These are phyloP conservation scores for Penicillium diatomitis DNA, from an alignment of 495 filamentous ascomycete species.

Conservation along the genomic window DNA sequence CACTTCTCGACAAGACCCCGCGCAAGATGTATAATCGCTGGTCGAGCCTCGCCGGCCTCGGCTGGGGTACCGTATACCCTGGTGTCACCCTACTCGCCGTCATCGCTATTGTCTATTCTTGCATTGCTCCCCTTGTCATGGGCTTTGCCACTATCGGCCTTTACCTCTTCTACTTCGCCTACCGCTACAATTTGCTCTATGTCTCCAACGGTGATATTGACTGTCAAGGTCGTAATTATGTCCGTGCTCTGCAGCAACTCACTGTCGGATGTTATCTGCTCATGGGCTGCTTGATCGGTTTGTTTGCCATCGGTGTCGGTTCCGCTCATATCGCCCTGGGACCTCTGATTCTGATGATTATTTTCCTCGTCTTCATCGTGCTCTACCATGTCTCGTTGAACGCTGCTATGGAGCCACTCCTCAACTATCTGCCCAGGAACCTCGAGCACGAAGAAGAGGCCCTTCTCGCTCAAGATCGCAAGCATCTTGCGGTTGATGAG, in stretches of 20 bases:
- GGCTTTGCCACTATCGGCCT: slow-evolving; percentile 80
- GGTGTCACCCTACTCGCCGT: slow-evolving; percentile 76
- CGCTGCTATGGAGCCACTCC: slow-evolving; percentile 65
- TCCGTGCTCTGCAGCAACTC: slow-evolving; percentile 83
- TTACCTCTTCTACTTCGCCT: slow-evolving; percentile 83
- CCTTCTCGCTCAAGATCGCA: slow-evolving; percentile 41
- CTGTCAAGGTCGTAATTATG: slow-evolving; percentile 84
- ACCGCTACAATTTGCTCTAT: slow-evolving; percentile 91
- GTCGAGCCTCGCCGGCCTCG: slow-evolving; percentile 50
- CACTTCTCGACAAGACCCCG: slow-evolving; percentile 60
- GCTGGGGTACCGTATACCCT: slow-evolving; percentile 88
- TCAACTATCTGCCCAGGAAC: slow-evolving; percentile 70
- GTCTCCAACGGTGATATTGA: slow-evolving; percentile 79
- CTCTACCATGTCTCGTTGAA: slow-evolving; percentile 81
- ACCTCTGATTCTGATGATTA: slow-evolving; percentile 73
- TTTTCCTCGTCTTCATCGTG: slow-evolving; percentile 69
- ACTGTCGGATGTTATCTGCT: slow-evolving; percentile 81
- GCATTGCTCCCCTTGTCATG: slow-evolving; percentile 83
- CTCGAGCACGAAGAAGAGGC: slow-evolving; percentile 56
- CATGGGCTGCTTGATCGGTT: slow-evolving; percentile 79
- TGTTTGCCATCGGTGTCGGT: slow-evolving; percentile 64
- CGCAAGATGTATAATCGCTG: slow-evolving; percentile 65
- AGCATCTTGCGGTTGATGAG: slow-evolving; percentile 21
- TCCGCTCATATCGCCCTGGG: slow-evolving; percentile 53
- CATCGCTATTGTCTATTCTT: slow-evolving; percentile 78